Conservation (phyloP, 1,284 basidiomycete genomes). For the Irpex rosettiformis region DNA sequence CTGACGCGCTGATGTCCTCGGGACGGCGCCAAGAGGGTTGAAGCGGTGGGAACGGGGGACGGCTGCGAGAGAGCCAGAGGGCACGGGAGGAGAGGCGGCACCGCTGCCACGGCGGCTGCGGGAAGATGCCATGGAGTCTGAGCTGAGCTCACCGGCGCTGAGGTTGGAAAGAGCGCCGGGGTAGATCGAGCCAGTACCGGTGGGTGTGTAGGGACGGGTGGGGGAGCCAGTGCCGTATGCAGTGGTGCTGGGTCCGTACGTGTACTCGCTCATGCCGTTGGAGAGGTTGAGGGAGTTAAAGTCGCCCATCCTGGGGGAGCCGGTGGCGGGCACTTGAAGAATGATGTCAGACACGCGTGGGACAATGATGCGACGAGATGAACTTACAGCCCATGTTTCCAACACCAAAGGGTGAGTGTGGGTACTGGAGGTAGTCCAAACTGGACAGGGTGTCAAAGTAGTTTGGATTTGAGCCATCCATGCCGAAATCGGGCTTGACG, state of each 20-base stretch:
- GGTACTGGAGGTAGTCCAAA: constrained; percentile 47
- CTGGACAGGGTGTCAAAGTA: constrained; percentile 60
- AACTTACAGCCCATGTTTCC: constrained; percentile 40
- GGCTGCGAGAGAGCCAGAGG: constrained; percentile 50
- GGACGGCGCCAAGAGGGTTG: constrained; percentile 60
- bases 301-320: constrained; percentile 51
- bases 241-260: constrained; percentile 50
- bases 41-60: constrained; percentile 70
- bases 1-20: constrained; percentile 29
- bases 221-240: constrained; percentile 49
- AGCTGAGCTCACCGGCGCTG: constrained; percentile 65
- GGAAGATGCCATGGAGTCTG: constrained; percentile 60
- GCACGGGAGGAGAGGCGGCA: constrained; percentile 60
- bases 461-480: constrained; percentile 44
- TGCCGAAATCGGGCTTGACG: constrained; percentile 43
- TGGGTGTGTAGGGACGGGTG: constrained; percentile 64
- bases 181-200: constrained; percentile 53
- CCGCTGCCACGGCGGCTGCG: constrained; percentile 65
- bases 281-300: constrained; percentile 60
- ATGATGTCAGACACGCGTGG: constrained; percentile 15
- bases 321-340: constrained; percentile 38
- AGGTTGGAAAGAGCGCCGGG: constrained; percentile 69
- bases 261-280: constrained; percentile 59
- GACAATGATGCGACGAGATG: constrained; percentile 7
- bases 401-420: constrained; percentile 42